Evolutionary conservation across 768 basidiomycete genomes (phyloP).

Genomic region (Sarcodon sp.): DNA sequence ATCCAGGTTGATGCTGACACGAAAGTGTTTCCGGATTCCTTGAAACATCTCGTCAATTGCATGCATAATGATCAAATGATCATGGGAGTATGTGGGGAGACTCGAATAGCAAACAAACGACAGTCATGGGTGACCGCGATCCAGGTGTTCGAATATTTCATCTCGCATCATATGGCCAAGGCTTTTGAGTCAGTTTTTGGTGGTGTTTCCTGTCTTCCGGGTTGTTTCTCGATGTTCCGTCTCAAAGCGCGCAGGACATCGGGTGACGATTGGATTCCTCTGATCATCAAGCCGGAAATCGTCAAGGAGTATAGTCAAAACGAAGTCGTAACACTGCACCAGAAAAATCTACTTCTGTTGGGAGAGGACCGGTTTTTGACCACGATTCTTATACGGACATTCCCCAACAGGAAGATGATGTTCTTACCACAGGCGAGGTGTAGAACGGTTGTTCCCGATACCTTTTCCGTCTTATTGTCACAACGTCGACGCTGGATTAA

Average conservation of each 20-base stretch:
- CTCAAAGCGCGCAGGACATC: conserved; percentile 81
- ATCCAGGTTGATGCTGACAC: conserved; percentile 95
- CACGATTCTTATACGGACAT: conserved; percentile 90
- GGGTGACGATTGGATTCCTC: conserved; percentile 95
- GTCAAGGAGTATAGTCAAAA: conserved; percentile 94
- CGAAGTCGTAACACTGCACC: conserved; percentile 88
- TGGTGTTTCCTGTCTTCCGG: conserved; percentile 96
- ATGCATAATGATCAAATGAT: conserved; percentile 99
- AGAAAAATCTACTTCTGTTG: conserved; percentile 92
- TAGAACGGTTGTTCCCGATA: conserved; percentile 92
- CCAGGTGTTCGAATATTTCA: conserved; percentile 98
- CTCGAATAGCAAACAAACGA: conserved; percentile 96
- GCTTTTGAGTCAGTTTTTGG: conserved; percentile 99
- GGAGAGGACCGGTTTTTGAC: conserved; percentile 99
- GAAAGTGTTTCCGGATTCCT: conserved; percentile 83
- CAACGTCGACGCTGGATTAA: conserved; percentile 99
- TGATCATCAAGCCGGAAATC: conserved; percentile 94
- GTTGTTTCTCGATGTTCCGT: conserved; percentile 99
- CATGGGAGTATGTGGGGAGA: conserved; percentile 99
- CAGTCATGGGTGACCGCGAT: conserved; percentile 98
- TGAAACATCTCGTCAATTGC: conserved; percentile 87
- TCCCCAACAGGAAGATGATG: conserved; percentile 99
- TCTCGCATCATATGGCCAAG: conserved; percentile 96
- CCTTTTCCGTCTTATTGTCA: conserved; percentile 84
- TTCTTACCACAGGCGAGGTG: conserved; percentile 95